Base-by-base conservation (phyloP, 345 rosid genomes). In the Aquilaria sinensis region DNA sequence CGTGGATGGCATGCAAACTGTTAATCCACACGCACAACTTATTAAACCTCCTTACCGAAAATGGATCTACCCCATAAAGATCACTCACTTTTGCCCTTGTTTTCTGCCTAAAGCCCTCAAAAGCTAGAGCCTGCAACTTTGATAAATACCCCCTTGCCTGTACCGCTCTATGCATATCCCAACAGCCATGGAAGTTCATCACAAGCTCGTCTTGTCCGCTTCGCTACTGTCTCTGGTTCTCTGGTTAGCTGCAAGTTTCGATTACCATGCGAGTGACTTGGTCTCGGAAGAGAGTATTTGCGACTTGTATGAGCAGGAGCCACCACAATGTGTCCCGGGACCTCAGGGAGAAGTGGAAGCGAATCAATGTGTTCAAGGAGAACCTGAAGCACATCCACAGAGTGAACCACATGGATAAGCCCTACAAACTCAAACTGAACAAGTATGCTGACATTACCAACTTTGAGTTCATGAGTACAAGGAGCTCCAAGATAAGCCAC, bases 241-340 rank as follows among this genome's bases (percentile, higher is more conserved):
- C 4, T 53, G 62, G 13, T 31, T 77, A 9, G 62, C 70, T 0
- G 51, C 69, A 43, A 59, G 87, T 53, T 64, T 73, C 2, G 77
- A 77, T 63, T 79, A 70, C 70, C 70, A 64, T 7, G 80, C 73
- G 59, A 68, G 61, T 13, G 78, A 70, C 47, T 68, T 82, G 60
- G 73, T 47, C 32, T 72, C 80, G 0, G 80, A 79, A 33, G 78
- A 82, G 34, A 68, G 65, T 52, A 32, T 75, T 31, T 72, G 77
- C 81, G 78, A 75, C 58, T 61, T 82, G 70, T 77, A 71, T 8
- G 80, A 75, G 70, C 70, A 73, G 80, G 70, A 75, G 80, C 74
- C 75, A 80, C 64, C 79, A 80, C 59, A 69, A 72, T 0, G 67
- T 80, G 3, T 70, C 77, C 1, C 66, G 15, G n/a, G 54, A 62